A percentile compares a stretch with the other conserved stretches of the same genome.
phyloP scores from a whole-genome alignment of 441 rosid species.

The Jatropha multifida region DNA sequence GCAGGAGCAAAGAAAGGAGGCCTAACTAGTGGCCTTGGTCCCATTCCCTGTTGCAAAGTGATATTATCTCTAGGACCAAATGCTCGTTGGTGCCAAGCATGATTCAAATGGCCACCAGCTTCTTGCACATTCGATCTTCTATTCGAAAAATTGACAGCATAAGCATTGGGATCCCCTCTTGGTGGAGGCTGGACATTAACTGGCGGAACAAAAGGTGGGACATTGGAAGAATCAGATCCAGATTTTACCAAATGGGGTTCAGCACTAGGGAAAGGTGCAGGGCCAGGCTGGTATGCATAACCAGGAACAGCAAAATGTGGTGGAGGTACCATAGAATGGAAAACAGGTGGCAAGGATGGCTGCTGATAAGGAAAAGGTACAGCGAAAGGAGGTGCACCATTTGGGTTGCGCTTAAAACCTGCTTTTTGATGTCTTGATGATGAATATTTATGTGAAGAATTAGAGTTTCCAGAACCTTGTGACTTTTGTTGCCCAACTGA shows the following conservation, averaged over 20 bases:
- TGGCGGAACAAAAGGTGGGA: slow-evolving; percentile 62
- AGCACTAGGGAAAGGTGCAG: slow-evolving; percentile 57
- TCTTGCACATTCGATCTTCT: slow-evolving; percentile 55
- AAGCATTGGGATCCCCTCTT: slow-evolving; percentile 57
- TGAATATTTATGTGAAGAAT: slow-evolving; percentile 50
- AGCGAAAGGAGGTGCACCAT: slow-evolving; percentile 55
- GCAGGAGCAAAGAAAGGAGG: slow-evolving; percentile 59
- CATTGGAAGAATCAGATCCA: slow-evolving; percentile 54
- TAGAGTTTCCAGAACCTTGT: slow-evolving; percentile 53
- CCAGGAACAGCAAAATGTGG: slow-evolving; percentile 67
- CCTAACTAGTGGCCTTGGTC: slow-evolving; percentile 65
- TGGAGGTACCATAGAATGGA: slow-evolving; percentile 62
- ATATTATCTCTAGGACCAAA: slow-evolving; percentile 56
- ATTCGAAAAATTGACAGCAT: slow-evolving; percentile 39
- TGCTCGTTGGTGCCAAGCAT: slow-evolving; percentile 64
- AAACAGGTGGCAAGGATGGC: slow-evolving; percentile 45
- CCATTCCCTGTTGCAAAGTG: slow-evolving; percentile 59
- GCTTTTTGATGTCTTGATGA: slow-evolving; percentile 59
- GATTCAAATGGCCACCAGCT: slow-evolving; percentile 44
- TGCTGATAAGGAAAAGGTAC: slow-evolving; percentile 57
- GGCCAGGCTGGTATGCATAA: slow-evolving; percentile 55
- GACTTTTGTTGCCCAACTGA: slow-evolving; percentile 51
- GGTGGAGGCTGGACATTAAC: slow-evolving; percentile 52
- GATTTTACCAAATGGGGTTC: slow-evolving; percentile 60
- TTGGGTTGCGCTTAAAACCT: slow-evolving; percentile 60